Evolutionary conservation across 306 rosid genomes (phyloP).

Genomic region (Arachis stenosperma): DNA sequence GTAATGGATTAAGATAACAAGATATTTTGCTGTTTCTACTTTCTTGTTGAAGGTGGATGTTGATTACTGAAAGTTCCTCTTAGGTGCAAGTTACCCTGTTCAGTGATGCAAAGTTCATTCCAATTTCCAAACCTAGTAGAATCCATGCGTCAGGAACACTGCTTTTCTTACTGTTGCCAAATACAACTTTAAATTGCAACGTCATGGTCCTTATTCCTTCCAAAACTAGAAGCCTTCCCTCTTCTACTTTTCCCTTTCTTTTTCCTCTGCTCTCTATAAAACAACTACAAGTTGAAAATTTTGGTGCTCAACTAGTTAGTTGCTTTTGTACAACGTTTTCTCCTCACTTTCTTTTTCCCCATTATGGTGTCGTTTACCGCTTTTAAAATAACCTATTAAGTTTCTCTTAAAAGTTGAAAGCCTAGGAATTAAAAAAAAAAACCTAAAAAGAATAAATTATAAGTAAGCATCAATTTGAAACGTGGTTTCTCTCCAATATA

Average conservation of each 20-base stretch:
- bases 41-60: constrained; percentile 29
- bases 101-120: constrained; percentile 26
- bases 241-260: background rate
- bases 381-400: constrained; percentile 13
- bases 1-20: constrained; percentile 23
- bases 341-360: background rate
- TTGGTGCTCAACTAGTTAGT: constrained; percentile 20
- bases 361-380: constrained; percentile 22
- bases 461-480: background rate
- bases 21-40: constrained; percentile 15
- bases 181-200: constrained; percentile 33
- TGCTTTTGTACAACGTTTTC: constrained; percentile 1
- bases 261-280: background rate
- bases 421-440: constrained; percentile 4
- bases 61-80: constrained; percentile 9
- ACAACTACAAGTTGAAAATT: constrained; percentile 16
- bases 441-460: background rate
- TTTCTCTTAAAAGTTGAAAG: constrained; percentile 21
- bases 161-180: background rate
- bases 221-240: constrained; percentile 9
- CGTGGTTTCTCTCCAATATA: constrained; percentile 20
- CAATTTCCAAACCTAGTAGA: constrained; percentile 1
- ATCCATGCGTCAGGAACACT: constrained; percentile 10
- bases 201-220: constrained; percentile 27
- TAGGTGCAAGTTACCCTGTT: constrained; percentile 11